phyloP scores from a whole-genome alignment of 2,329 filamentous ascomycete species.

The Penicillium verrucosum region DNA sequence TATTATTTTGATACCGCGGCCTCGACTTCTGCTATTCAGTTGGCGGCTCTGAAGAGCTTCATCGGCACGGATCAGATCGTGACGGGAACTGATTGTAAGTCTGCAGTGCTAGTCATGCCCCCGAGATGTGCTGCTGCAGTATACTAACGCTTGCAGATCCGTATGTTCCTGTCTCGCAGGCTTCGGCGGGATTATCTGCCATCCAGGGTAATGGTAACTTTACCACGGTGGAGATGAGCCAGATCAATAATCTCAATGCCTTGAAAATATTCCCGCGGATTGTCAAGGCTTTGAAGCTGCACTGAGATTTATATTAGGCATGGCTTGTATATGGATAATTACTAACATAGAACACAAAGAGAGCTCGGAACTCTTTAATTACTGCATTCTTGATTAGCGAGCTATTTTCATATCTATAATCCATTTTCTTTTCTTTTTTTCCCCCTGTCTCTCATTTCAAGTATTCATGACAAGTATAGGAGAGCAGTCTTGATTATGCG shows the following conservation, averaged over 20 bases:
- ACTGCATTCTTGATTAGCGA: too few relatives aligned
- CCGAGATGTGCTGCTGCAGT: neutral
- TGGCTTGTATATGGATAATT: neutral
- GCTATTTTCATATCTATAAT: too few relatives aligned
- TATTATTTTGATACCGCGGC: conserved; percentile 21
- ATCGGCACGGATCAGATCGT: conserved; percentile 18
- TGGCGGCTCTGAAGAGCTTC: conserved; percentile 26
- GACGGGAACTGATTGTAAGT: conserved; percentile 28
- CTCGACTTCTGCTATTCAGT: conserved; percentile 22
- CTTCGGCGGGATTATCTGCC: conserved; percentile 2
- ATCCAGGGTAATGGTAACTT: conserved; percentile 22
- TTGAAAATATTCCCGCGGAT: conserved; percentile 23
- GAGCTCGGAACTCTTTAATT: too few relatives aligned
- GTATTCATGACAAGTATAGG: too few relatives aligned
- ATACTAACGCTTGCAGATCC: conserved; percentile 16
- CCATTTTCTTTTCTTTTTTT: too few relatives aligned
- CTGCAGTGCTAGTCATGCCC: too few relatives aligned
- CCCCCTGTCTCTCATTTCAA: too few relatives aligned
- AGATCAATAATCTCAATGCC: conserved; percentile 25
- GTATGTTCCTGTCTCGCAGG: conserved; percentile 16
- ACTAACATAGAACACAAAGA: neutral
- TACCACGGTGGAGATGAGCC: conserved; percentile 15
- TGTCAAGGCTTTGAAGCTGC: neutral
- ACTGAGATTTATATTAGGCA: neutral
- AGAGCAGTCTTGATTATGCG: too few relatives aligned